Conservation (phyloP, 2,329 filamentous ascomycete species). For the Mycosphaerelloides madeirae region DNA sequence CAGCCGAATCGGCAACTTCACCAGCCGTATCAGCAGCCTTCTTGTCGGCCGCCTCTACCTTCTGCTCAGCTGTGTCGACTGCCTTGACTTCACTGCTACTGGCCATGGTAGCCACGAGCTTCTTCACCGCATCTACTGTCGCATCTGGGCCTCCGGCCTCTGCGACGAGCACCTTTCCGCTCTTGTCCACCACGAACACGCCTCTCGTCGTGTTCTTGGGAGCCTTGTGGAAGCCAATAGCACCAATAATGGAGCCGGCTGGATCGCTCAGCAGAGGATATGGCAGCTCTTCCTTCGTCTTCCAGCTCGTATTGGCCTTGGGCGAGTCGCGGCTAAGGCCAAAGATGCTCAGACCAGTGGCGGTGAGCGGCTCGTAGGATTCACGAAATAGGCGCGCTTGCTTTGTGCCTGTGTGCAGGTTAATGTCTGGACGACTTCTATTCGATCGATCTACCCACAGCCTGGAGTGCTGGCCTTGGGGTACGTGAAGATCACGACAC, state of each 20-base stretch:
- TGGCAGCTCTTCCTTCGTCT: conserved; percentile 81
- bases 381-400: conserved; percentile 94
- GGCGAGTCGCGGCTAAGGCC: conserved; percentile 83
- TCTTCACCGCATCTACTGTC: conserved; percentile 72
- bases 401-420: conserved; percentile 63
- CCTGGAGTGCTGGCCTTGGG: conserved; percentile 91
- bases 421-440: background rate
- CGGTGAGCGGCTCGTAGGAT: conserved; percentile 68
- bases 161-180: conserved; percentile 71
- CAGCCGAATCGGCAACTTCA: conserved; percentile 46
- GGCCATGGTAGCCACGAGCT: conserved; percentile 54
- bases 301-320: conserved; percentile 90
- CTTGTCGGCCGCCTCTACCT: conserved; percentile 25
- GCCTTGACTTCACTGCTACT: conserved; percentile 28
- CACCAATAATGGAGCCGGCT: conserved; percentile 66
- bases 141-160: conserved; percentile 71
- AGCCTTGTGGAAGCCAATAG: conserved; percentile 84
- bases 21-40: conserved; percentile 37
- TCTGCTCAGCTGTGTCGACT: conserved; percentile 33
- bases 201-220: conserved; percentile 77
- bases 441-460: conserved; percentile 58
- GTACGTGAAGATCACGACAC: conserved; percentile 91
- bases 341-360: conserved; percentile 78
- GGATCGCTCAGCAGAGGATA: conserved; percentile 87
- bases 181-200: conserved; percentile 67